Percentiles rank a stretch among this genome's conserved stretches.
Conservation (phyloP, 345 rosid species). For the Camelina neglecta region DNA sequence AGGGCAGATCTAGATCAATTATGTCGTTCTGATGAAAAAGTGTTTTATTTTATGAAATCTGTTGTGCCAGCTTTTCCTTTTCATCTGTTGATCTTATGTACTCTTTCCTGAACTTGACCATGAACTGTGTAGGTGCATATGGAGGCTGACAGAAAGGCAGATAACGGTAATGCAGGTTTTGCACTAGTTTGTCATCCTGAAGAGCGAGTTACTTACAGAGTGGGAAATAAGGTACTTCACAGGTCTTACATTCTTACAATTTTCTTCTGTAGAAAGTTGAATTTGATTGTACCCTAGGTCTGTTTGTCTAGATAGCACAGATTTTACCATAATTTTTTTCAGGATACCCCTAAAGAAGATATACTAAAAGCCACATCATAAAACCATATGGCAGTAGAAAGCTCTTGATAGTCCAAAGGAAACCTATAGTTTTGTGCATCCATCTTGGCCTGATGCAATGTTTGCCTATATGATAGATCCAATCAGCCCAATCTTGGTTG, state of each 20-base stretch:
- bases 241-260: constrained; percentile 8
- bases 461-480: constrained; percentile 9
- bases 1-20: constrained; percentile 17
- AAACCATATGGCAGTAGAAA: constrained; percentile 12
- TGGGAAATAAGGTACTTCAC: constrained; percentile 69
- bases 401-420: constrained; percentile 10
- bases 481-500: constrained; percentile 1
- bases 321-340: not conserved
- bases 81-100: constrained; percentile 6
- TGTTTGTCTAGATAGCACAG: constrained; percentile 17
- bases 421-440: constrained; percentile 8
- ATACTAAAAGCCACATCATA: constrained; percentile 9
- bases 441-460: constrained; percentile 16
- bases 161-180: constrained; percentile 55
- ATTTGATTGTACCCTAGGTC: constrained; percentile 10
- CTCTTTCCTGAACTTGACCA: constrained; percentile 21
- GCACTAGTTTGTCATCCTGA: constrained; percentile 50
- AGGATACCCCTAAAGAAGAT: constrained; percentile 11
- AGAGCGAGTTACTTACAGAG: constrained; percentile 76
- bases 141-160: constrained; percentile 84
- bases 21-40: not conserved
- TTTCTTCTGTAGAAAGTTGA: constrained; percentile 7
- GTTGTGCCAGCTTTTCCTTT: not conserved
- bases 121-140: constrained; percentile 75
- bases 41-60: not conserved